These are phyloP conservation scores for Diaporthe longicolla DNA, from an alignment of 2,329 filamentous ascomycete species.

Conservation along the genomic window DNA sequence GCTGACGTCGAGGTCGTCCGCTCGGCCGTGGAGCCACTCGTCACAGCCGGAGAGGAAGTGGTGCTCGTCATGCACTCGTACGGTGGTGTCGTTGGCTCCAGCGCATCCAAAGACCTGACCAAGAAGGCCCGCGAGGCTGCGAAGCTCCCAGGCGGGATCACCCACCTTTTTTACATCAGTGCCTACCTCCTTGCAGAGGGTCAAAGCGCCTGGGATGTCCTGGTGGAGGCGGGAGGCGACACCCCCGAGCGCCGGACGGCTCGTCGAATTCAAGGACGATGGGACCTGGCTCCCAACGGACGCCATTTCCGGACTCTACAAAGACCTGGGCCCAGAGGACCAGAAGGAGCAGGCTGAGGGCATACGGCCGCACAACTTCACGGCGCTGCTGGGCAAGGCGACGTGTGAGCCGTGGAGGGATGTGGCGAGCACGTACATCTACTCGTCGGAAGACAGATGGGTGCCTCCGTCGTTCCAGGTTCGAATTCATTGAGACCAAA, in stretches of 20 bases:
- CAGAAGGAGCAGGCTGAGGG: slow-evolving; percentile 19
- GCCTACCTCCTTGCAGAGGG: slow-evolving; percentile 23
- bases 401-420: slow-evolving; percentile 29
- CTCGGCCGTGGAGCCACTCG: slow-evolving; percentile 2
- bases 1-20: slow-evolving; percentile 22
- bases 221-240: slow-evolving; percentile 12
- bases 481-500: background rate
- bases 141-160: slow-evolving; percentile 17
- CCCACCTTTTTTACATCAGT: slow-evolving; percentile 17
- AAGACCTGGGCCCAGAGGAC: slow-evolving; percentile 23
- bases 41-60: background rate
- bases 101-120: background rate
- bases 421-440: slow-evolving; percentile 16
- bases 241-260: slow-evolving; percentile 17
- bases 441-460: slow-evolving; percentile 7
- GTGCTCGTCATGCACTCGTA: slow-evolving; percentile 25
- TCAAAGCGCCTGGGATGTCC: slow-evolving; percentile 33
- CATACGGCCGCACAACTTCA: background rate
- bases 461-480: slow-evolving; percentile 23
- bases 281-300: slow-evolving; percentile 22
- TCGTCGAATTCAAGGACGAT: slow-evolving; percentile 21
- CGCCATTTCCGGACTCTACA: slow-evolving; percentile 22
- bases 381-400: slow-evolving; percentile 18
- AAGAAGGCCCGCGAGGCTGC: slow-evolving; percentile 1
- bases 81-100: slow-evolving; percentile 23